Conservation (phyloP, 768 basidiomycete genomes). For the Xanthoconium stramineum region DNA sequence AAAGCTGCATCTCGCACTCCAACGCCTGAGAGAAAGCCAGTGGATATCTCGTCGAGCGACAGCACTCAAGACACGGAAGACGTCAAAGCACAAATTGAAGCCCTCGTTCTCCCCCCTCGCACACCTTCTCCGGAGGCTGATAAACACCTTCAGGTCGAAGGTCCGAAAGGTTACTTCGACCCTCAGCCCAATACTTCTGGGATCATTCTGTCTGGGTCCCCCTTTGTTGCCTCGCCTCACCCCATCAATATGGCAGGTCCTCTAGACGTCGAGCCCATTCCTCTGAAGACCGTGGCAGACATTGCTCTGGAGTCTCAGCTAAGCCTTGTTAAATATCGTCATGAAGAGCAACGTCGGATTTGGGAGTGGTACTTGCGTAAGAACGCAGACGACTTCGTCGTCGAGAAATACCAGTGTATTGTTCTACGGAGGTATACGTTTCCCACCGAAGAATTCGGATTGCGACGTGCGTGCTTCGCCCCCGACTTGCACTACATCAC, state of each 20-base stretch:
- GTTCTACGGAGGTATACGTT: slow-evolving; percentile 75
- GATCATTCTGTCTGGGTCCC: slow-evolving; percentile 28
- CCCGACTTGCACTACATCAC: slow-evolving; percentile 71
- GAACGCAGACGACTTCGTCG: slow-evolving; percentile 81
- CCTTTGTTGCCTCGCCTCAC: slow-evolving; percentile 32
- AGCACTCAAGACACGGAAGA: slow-evolving; percentile 40
- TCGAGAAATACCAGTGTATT: slow-evolving; percentile 92
- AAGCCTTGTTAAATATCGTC: slow-evolving; percentile 68
- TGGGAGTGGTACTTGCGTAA: slow-evolving; percentile 96
- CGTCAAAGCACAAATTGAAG: slow-evolving; percentile 67
- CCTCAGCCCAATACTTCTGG: slow-evolving; percentile 30
- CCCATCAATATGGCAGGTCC: slow-evolving; percentile 23
- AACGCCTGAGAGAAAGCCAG: slow-evolving; percentile 25
- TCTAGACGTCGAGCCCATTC: slow-evolving; percentile 38
- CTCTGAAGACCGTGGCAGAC: slow-evolving; percentile 61
- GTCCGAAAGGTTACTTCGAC: slow-evolving; percentile 44
- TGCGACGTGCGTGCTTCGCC: slow-evolving; percentile 72
- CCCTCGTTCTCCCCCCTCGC: slow-evolving; percentile 36
- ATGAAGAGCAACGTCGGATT: slow-evolving; percentile 82
- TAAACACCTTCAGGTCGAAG: slow-evolving; percentile 28
- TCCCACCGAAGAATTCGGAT: slow-evolving; percentile 65
- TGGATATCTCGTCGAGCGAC: slow-evolving; percentile 3
- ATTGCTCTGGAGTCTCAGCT: slow-evolving; percentile 74
- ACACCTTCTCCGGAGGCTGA: slow-evolving; percentile 38
- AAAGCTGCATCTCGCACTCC: slow-evolving; percentile 27